Percentiles rank a stretch among this genome's conserved stretches.
Evolutionary conservation across 805 yeast genomes (phyloP).

Genomic region (Candida lessepsii): DNA sequence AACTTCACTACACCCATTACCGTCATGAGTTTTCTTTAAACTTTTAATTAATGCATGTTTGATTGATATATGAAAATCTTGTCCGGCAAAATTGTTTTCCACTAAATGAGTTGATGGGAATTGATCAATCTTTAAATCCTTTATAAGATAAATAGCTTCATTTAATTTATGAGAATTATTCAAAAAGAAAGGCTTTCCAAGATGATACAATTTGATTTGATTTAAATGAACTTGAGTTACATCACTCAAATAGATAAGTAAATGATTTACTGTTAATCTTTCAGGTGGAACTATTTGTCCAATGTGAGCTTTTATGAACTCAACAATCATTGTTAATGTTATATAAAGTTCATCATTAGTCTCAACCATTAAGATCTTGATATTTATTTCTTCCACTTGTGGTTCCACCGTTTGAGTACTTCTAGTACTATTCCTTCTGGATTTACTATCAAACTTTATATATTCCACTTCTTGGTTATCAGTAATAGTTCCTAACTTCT

Average conservation of each 20-base stretch:
- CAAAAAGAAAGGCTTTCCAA: slow-evolving; percentile 13
- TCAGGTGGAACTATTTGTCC: background rate
- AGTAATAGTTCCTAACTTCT: slow-evolving; percentile 15
- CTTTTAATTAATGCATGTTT: background rate
- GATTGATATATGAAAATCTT: background rate
- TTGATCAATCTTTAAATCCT: slow-evolving; percentile 10
- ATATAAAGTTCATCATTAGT: background rate
- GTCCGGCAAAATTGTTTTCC: background rate
- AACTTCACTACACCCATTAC: slow-evolving; percentile 14
- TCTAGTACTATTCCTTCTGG: background rate
- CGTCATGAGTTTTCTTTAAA: background rate
- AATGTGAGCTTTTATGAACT: background rate
- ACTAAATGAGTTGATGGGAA: slow-evolving; percentile 15
- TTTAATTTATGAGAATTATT: slow-evolving; percentile 4
- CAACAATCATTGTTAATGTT: background rate
- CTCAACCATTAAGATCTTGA: slow-evolving; percentile 1
- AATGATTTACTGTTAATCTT: slow-evolving; percentile 10
- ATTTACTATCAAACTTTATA: background rate
- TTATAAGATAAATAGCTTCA: slow-evolving; percentile 1
- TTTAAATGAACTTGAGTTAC: background rate
- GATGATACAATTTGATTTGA: slow-evolving; percentile 13
- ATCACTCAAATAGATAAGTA: slow-evolving; percentile 11
- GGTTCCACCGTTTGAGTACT: background rate
- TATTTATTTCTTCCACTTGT: background rate
- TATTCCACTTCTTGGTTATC: slow-evolving; percentile 7